phyloP scores from a whole-genome alignment of 2,329 filamentous ascomycete species.

The Aspergillus awamori region DNA sequence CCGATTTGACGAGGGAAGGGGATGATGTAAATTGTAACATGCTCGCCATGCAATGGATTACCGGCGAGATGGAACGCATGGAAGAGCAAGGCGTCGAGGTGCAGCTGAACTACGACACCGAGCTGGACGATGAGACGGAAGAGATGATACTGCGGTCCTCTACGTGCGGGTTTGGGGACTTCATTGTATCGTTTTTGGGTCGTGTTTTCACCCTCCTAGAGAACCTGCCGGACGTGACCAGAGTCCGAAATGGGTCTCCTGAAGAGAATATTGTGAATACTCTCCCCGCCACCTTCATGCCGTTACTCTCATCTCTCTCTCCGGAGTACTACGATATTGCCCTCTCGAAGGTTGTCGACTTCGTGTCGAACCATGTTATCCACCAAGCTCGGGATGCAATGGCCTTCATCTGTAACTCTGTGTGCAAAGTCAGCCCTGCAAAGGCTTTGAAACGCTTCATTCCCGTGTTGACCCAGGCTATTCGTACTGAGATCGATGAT shows the following conservation, averaged over 20 bases:
- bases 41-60: slow-evolving; percentile 89
- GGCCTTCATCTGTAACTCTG: slow-evolving; percentile 95
- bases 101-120: slow-evolving; percentile 79
- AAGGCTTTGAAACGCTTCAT: slow-evolving; percentile 90
- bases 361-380: slow-evolving; percentile 91
- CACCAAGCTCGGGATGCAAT: slow-evolving; percentile 96
- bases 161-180: slow-evolving; percentile 90
- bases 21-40: slow-evolving; percentile 71
- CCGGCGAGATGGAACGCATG: slow-evolving; percentile 90
- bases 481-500: slow-evolving; percentile 94
- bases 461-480: slow-evolving; percentile 86
- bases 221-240: slow-evolving; percentile 87
- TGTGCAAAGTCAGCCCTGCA: slow-evolving; percentile 93
- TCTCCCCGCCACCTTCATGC: slow-evolving; percentile 85
- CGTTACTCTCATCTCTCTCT: slow-evolving; percentile 85
- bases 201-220: slow-evolving; percentile 95
- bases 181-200: slow-evolving; percentile 84
- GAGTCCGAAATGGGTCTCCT: slow-evolving; percentile 84
- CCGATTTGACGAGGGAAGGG: slow-evolving; percentile 72
- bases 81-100: slow-evolving; percentile 84
- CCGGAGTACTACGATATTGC: slow-evolving; percentile 92
- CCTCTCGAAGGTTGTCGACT: slow-evolving; percentile 86
- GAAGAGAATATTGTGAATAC: slow-evolving; percentile 98
- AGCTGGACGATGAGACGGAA: slow-evolving; percentile 84
- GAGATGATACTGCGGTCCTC: slow-evolving; percentile 87